phyloP scores from a whole-genome alignment of 179 eudicot genomes.

The Nepenthes alata region DNA sequence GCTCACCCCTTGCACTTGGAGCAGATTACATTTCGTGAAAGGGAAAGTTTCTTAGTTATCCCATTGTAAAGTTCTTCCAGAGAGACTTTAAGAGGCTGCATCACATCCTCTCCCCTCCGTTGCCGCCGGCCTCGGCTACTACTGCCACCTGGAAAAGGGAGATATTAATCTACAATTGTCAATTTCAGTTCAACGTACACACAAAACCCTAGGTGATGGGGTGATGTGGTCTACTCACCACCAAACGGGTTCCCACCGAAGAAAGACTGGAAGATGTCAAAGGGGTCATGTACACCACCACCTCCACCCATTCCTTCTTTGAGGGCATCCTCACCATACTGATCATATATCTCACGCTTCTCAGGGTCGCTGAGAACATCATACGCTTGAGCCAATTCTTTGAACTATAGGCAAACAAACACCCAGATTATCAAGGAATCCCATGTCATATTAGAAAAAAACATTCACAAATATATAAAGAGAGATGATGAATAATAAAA shows the following conservation, averaged over 20 bases:
- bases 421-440: not conserved
- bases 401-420: constrained; percentile 4
- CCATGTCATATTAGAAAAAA: too few relatives aligned
- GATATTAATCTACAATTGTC: not conserved
- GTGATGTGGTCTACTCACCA: not conserved
- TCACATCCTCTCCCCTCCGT: constrained; percentile 19
- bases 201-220: not conserved
- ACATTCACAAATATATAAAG: too few relatives aligned
- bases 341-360: constrained; percentile 15
- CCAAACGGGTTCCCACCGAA: constrained; percentile 13
- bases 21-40: constrained; percentile 2
- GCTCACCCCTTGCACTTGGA: constrained; percentile 19
- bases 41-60: not conserved
- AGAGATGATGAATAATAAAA: too few relatives aligned
- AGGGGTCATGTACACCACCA: constrained; percentile 12
- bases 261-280: constrained; percentile 13
- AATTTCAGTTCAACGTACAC: not conserved
- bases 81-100: constrained; percentile 20
- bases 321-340: constrained; percentile 14
- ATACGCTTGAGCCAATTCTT: constrained; percentile 14
- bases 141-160: constrained; percentile 9
- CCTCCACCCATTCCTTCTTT: constrained; percentile 13
- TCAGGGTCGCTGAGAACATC: constrained; percentile 15
- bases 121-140: constrained; percentile 19
- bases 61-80: constrained; percentile 12